Percentiles rank a stretch among this genome's conserved stretches.
phyloP scores from a whole-genome alignment of 1,284 basidiomycete species.

The Boletus subluridellus region DNA sequence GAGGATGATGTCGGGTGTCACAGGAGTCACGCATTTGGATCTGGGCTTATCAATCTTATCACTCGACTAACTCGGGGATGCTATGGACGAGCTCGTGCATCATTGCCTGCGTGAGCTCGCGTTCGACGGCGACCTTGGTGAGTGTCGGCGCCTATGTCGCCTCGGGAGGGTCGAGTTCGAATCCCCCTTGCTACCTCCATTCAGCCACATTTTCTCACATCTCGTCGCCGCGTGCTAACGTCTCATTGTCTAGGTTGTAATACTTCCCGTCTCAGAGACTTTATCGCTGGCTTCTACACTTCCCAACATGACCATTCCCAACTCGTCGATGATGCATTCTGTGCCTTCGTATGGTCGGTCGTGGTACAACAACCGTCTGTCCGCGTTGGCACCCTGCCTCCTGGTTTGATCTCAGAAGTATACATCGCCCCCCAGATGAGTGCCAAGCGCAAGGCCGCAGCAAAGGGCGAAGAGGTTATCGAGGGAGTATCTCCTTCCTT shows the following conservation, averaged over 20 bases:
- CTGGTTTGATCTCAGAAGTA: conserved; percentile 57
- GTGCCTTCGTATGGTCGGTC: conserved; percentile 76
- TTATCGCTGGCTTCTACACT: conserved; percentile 62
- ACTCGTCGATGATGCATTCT: conserved; percentile 70
- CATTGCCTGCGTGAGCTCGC: conserved; percentile 74
- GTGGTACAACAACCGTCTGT: conserved; percentile 70
- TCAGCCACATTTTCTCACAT: conserved; percentile 21
- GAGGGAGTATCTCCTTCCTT: conserved; percentile 46
- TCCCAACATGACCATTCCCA: conserved; percentile 44
- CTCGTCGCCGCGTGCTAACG: conserved; percentile 6
- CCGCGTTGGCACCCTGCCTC: conserved; percentile 62
- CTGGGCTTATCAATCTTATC: conserved; percentile 3
- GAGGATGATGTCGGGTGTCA: conserved; percentile 1
- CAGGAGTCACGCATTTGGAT: conserved; percentile 16
- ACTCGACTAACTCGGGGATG: neutral
- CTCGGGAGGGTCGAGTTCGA: conserved; percentile 40
- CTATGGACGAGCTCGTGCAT: conserved; percentile 72
- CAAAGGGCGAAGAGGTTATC: conserved; percentile 47
- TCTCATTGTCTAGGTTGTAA: conserved; percentile 54
- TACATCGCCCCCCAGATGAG: conserved; percentile 71
- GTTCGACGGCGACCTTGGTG: conserved; percentile 79
- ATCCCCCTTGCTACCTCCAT: conserved; percentile 33
- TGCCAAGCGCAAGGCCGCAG: conserved; percentile 58
- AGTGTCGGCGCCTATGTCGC: conserved; percentile 31
- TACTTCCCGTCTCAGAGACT: conserved; percentile 63